These are phyloP conservation scores for Helminthosporium solani DNA, from an alignment of 2,329 filamentous ascomycete species.

Conservation along the genomic window DNA sequence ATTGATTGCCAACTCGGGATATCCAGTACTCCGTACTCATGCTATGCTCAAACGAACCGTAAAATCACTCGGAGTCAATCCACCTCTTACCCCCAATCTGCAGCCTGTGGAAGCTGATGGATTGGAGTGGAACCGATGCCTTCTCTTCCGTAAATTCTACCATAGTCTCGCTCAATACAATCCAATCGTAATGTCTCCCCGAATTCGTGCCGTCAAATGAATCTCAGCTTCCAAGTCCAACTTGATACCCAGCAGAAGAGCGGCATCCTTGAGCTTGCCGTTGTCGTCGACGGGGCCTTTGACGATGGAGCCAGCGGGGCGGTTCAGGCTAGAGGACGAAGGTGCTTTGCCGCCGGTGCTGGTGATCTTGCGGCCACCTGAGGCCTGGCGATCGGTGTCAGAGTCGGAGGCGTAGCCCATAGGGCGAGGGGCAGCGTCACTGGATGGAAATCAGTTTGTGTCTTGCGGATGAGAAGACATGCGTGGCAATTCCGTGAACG, in stretches of 20 bases:
- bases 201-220: conserved; percentile 60
- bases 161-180: conserved; percentile 49
- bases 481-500: background rate
- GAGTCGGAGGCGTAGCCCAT: conserved; percentile 40
- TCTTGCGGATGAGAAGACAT: background rate
- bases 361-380: conserved; percentile 39
- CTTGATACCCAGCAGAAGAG: conserved; percentile 63
- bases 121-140: background rate
- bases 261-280: conserved; percentile 59
- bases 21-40: conserved; percentile 10
- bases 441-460: conserved; percentile 12
- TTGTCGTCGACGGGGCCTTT: conserved; percentile 59
- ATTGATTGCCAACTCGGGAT: conserved; percentile 14
- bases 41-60: background rate
- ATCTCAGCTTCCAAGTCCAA: conserved; percentile 64
- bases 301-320: conserved; percentile 50
- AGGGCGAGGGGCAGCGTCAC: conserved; percentile 30
- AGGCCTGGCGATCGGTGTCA: conserved; percentile 44
- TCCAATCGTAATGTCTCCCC: conserved; percentile 62
- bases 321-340: conserved; percentile 42
- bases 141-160: conserved; percentile 1
- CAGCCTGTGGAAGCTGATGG: background rate
- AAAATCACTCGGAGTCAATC: background rate
- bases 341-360: conserved; percentile 34
- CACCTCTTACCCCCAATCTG: background rate